Evolutionary conservation across 78 protist species (phyloP).

Genomic region (Salpingoeca rosetta): DNA sequence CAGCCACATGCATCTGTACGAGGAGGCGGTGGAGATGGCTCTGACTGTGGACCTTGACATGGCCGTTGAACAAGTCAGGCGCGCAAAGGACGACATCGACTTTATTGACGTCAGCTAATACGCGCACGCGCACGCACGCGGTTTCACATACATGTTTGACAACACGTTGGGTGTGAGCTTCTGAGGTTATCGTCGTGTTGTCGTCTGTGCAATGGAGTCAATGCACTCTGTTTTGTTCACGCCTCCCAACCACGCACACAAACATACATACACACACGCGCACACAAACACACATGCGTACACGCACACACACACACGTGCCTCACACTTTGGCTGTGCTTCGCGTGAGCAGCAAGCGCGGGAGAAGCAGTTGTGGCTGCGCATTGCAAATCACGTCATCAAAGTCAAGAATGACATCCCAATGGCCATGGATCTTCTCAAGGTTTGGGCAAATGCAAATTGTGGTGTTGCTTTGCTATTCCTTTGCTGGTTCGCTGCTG

Average conservation of each 20-base stretch:
- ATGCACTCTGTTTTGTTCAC: not conserved
- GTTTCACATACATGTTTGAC: not conserved
- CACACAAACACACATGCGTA: too few relatives aligned
- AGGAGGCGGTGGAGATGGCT: conserved; percentile 85
- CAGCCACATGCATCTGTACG: conserved; percentile 73
- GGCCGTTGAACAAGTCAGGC: not conserved
- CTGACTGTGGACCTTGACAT: conserved; percentile 1
- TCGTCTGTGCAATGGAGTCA: not conserved
- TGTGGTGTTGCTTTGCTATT: not conserved
- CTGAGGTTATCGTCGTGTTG: too few relatives aligned
- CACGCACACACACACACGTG: too few relatives aligned
- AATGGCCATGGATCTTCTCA: conserved; percentile 1
- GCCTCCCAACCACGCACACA: too few relatives aligned
- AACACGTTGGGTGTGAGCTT: not conserved
- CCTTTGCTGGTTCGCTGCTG: not conserved
- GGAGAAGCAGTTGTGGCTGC: too few relatives aligned
- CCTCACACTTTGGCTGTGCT: too few relatives aligned
- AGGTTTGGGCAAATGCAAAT: too few relatives aligned
- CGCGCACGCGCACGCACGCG: too few relatives aligned
- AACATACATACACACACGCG: too few relatives aligned
- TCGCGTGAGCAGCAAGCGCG: too few relatives aligned
- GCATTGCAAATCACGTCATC: conserved; percentile 73
- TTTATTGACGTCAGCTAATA: too few relatives aligned
- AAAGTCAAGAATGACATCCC: conserved; percentile 56
- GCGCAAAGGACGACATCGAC: not conserved